Evolutionary conservation across 257 asterid genomes (phyloP), one percentile per base, ranked within the genome.

Genomic region (Capsicum pubescens): DNA sequence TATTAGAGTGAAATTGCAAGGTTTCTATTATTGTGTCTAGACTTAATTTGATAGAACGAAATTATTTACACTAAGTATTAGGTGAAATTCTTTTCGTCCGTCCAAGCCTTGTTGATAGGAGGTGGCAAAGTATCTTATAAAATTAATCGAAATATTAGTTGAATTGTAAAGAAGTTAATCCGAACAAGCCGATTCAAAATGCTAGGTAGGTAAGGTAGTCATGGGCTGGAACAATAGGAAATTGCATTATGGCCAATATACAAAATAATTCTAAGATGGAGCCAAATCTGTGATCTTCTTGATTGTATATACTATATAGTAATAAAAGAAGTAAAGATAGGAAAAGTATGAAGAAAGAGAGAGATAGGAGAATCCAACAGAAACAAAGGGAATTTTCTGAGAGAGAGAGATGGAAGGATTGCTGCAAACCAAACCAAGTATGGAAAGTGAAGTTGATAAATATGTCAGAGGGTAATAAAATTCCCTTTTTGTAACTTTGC

Each of bases 401-500:
- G 46, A 16, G 63, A 76, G 26, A 82, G 69, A 50, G 87, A 56
- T 80, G 78, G 61, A 84, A 59, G 69, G 66, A 72, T 26, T 26
- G 61, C 26, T 36, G 67, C 80, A 50, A 70, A 58, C 44, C 80
- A 50, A 70, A 58, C 44, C 44, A 55, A 78, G 70, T 77, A 69
- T 77, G 86, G 79, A 81, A 84, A 77, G 90, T 59, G 88, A 79
- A 80, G 64, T 77, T 52, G 81, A 88, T 84, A 81, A 81, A 55
- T 67, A 21, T 86, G 93, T 87, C 90, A 84, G 92, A 77, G 26
- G 48, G 80, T 48, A 77, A 77, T 26, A 77, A 56, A 87, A 86
- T 82, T 78, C 85, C 84, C 82, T 83, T 80, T 90, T 90, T 83
- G 85, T 90, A 68, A 88, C 87, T 84, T 84, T 85, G 84, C 82